phyloP scores from a whole-genome alignment of 192 early-diverging fungal species.

The Mortierella claussenii region DNA sequence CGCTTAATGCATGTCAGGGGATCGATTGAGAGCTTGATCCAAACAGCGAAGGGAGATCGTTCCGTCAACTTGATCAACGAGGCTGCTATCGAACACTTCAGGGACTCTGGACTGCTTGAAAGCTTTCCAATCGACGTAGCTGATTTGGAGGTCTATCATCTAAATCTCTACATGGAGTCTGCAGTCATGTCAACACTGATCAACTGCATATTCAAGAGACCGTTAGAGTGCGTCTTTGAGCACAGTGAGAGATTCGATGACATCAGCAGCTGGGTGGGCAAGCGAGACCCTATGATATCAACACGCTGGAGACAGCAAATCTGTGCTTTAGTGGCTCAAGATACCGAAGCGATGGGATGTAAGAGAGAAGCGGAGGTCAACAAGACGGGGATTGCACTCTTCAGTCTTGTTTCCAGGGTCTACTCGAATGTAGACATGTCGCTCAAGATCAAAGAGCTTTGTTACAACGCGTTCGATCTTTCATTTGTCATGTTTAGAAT shows the following conservation, averaged over 20 bases:
- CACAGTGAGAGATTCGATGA: conserved; percentile 5
- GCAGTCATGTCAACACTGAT: conserved; percentile 13
- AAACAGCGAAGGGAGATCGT: conserved; percentile 16
- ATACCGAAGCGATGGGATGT: background rate
- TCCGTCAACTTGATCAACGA: conserved; percentile 17
- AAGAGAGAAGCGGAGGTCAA: conserved; percentile 12
- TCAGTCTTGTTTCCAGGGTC: conserved; percentile 8
- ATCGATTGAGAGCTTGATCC: conserved; percentile 18
- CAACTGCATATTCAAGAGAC: conserved; percentile 6
- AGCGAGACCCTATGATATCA: conserved; percentile 13
- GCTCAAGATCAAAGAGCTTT: conserved; percentile 13
- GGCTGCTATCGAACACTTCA: conserved; percentile 19
- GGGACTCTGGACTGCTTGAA: conserved; percentile 2
- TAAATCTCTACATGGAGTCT: conserved; percentile 21
- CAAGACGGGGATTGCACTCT: background rate
- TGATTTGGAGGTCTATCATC: conserved; percentile 8
- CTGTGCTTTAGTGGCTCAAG: conserved; percentile 5
- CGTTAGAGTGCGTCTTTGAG: conserved; percentile 23
- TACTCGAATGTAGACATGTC: conserved; percentile 9
- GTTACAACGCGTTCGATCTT: conserved; percentile 20
- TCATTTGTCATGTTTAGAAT: conserved; percentile 20
- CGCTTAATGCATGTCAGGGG: conserved; percentile 5
- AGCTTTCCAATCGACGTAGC: background rate
- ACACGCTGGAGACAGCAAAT: conserved; percentile 25
- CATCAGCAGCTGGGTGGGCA: conserved; percentile 7